Percentiles rank a stretch among this genome's conserved stretches.
Evolutionary conservation across 2,329 filamentous ascomycete species (phyloP).

Genomic region (Colletotrichum sublineola): DNA sequence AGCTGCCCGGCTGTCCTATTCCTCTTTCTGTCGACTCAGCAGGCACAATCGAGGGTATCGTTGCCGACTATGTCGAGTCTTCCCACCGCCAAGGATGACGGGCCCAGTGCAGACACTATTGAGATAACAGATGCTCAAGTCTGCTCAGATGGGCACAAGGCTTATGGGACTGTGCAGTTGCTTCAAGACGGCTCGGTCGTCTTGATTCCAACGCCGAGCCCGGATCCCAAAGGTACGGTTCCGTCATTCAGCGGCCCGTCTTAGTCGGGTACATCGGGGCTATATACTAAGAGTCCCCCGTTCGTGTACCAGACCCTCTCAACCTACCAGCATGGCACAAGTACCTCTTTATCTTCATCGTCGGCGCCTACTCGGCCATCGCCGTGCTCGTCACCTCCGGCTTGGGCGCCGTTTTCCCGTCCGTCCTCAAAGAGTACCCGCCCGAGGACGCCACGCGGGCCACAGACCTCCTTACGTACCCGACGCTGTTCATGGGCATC

Average conservation of each 20-base stretch:
- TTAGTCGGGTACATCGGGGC: too few species aligned
- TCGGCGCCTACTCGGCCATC: conserved; percentile 37
- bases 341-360: conserved; percentile 44
- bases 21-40: background rate
- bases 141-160: background rate
- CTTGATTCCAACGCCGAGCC: conserved; percentile 45
- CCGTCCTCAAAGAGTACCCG: conserved; percentile 42
- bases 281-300: too few species aligned
- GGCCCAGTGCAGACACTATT: background rate
- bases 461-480: conserved; percentile 50
- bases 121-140: background rate
- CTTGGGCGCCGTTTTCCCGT: conserved; percentile 41
- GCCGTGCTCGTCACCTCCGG: conserved; percentile 43
- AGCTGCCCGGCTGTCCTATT: background rate
- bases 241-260: background rate
- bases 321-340: conserved; percentile 47
- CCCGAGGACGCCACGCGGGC: conserved; percentile 31
- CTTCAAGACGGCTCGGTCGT: conserved; percentile 39
- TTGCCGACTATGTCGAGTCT: conserved; percentile 6
- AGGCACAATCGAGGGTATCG: background rate
- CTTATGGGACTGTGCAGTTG: conserved; percentile 23
- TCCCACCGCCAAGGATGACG: conserved; percentile 2
- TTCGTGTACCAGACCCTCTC: conserved; percentile 44
- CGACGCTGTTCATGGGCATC: conserved; percentile 48
- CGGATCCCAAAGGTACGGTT: conserved; percentile 44